Conservation (phyloP, 371 early-diverging fungal species). For the Haplosporangium sp. region DNA sequence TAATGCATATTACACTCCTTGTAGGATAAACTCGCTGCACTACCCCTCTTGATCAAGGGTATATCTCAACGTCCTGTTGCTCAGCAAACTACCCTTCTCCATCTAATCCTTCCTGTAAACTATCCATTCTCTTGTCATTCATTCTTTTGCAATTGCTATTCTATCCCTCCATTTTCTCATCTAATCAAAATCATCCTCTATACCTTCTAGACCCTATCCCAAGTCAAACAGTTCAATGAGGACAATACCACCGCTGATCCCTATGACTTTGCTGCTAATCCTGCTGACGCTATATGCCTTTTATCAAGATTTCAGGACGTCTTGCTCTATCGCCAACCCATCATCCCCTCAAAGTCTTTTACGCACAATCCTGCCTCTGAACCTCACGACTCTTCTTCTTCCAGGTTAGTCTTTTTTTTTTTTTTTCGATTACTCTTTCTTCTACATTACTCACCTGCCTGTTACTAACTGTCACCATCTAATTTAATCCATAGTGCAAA, state of each 20-base stretch:
- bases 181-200: background rate
- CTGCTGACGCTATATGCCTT: slow-evolving; percentile 66
- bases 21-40: slow-evolving; percentile 43
- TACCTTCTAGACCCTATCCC: slow-evolving; percentile 59
- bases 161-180: too few species aligned
- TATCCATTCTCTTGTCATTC: too few species aligned
- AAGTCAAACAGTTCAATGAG: slow-evolving; percentile 64
- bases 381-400: background rate
- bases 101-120: slow-evolving; percentile 73
- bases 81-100: slow-evolving; percentile 72
- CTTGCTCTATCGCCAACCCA: slow-evolving; percentile 70
- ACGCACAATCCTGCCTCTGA: too few species aligned
- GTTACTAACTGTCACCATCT: background rate
- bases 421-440: too few species aligned
- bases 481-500: slow-evolving; percentile 5
- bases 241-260: slow-evolving; percentile 63
- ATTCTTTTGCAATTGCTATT: too few species aligned
- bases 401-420: slow-evolving; percentile 16
- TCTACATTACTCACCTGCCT: too few species aligned
- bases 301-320: slow-evolving; percentile 73
- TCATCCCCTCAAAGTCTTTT: background rate
- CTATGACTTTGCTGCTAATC: slow-evolving; percentile 66
- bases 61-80: slow-evolving; percentile 66
- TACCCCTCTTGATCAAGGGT: slow-evolving; percentile 70
- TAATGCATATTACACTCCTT: background rate